Base-by-base conservation (phyloP, 1,284 basidiomycete species). In the Ceratobasidium theobromae region DNA sequence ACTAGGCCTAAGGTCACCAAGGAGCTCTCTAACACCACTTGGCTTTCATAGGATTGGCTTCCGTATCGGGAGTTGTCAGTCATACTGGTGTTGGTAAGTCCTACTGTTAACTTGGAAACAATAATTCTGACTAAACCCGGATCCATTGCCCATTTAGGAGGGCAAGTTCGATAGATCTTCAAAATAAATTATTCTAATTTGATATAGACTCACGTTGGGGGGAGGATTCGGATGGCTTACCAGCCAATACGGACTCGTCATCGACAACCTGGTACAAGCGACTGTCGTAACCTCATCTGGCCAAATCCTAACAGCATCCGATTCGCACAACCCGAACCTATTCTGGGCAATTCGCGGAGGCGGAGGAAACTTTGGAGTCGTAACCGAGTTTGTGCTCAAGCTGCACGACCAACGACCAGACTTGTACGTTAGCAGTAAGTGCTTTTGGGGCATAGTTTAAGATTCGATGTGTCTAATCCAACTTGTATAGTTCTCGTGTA, bases 271-370 rank as follows among this genome's bases (percentile, higher is more conserved):
- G 9, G 55, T 67, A 40, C 32, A 53, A 80, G 84, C 79, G 0
- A 83, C 80, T 0, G 73, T 87, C n/a, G 82, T 87, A 11, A 79
- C 79, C 2, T 80, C 81, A 0, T 75, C 82, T 60, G 85, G 85
- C 0, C 74, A 74, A 11, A 71, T 82, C 3, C 67, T 80, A 18
- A 80, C 73, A 8, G 80, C 80, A 1, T 81, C 73, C 69, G 77
- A 78, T 8, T 73, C 72, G 0, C 73, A 79, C 69, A 79, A 86
- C 66, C 58, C 76, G 0, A 84, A 86, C 70, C 75, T 87, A 1
- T 86, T 84, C 72, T 86, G 82, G 73, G 85, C 74, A 5, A 78
- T 87, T 25, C 77, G 85, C 16, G 68, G 68, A 12, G 67, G 67
- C 8, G 49, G 52, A n/a, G 25, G 48, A 11, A 69, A 69, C 27